Conservation (phyloP, 345 rosid genomes). For the Camelina neglecta region DNA sequence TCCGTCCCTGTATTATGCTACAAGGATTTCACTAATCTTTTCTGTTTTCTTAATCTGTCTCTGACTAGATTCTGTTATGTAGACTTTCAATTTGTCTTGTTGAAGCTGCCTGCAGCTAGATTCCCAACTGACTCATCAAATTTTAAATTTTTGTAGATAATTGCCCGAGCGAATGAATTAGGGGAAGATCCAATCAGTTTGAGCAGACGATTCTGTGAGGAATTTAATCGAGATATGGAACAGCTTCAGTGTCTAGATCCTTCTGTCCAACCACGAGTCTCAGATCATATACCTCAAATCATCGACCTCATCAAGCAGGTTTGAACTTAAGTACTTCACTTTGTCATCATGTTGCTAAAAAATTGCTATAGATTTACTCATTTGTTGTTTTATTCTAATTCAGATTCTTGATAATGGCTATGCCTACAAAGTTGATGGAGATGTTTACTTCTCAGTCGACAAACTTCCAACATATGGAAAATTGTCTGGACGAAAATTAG, state of each 20-base stretch:
- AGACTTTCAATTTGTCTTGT: background rate
- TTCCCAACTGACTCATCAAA: slow-evolving; percentile 18
- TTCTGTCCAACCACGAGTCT: slow-evolving; percentile 84
- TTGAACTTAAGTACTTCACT: slow-evolving; percentile 12
- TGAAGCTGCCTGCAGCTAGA: background rate
- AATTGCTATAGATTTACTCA: too few relatives aligned
- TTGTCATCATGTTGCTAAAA: background rate
- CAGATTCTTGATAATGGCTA: slow-evolving; percentile 88
- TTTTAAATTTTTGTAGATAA: slow-evolving; percentile 69
- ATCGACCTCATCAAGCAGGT: slow-evolving; percentile 90
- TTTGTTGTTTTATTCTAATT: too few relatives aligned
- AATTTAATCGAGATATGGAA: slow-evolving; percentile 78
- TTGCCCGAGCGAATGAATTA: slow-evolving; percentile 83
- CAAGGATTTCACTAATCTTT: background rate
- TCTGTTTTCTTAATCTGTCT: background rate
- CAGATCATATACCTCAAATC: slow-evolving; percentile 92
- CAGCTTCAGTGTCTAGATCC: slow-evolving; percentile 83
- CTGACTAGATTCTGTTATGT: background rate
- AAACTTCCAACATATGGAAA: slow-evolving; percentile 73
- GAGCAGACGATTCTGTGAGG: slow-evolving; percentile 82
- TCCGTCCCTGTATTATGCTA: background rate
- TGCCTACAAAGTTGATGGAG: slow-evolving; percentile 81
- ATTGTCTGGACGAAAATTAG: slow-evolving; percentile 84
- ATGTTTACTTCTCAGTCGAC: slow-evolving; percentile 82
- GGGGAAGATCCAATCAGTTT: slow-evolving; percentile 91